These are phyloP conservation scores for Paraglomus occultum DNA, from an alignment of 192 early-diverging fungal genomes.

Conservation along the genomic window DNA sequence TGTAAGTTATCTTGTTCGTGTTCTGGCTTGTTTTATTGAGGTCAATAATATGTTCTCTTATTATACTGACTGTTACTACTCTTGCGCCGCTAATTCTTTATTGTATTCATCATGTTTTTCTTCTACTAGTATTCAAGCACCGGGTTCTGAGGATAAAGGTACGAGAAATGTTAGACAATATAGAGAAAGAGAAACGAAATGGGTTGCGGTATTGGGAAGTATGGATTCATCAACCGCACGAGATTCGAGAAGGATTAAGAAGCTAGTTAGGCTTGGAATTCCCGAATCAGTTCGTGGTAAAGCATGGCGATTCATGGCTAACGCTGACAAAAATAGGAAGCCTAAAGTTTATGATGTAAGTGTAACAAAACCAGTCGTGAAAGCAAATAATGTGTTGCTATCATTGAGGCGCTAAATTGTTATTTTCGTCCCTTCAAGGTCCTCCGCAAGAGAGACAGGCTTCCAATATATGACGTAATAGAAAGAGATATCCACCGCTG, in stretches of 20 bases:
- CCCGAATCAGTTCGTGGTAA: conserved; percentile 67
- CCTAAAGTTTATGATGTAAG: conserved; percentile 47
- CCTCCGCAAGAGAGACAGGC: conserved; percentile 34
- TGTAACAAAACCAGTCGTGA: too few species aligned
- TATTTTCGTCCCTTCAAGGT: conserved; percentile 32
- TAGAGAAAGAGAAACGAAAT: conserved; percentile 45
- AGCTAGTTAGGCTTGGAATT: conserved; percentile 64
- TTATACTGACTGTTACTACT: neutral
- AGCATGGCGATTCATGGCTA: conserved; percentile 68
- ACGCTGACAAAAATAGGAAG: conserved; percentile 49
- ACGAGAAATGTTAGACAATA: conserved; percentile 36
- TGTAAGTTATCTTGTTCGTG: conserved; percentile 5
- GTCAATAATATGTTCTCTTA: neutral
- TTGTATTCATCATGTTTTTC: neutral
- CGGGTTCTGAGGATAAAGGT: conserved; percentile 4
- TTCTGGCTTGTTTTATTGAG: neutral
- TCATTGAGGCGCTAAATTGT: neutral
- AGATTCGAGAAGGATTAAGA: conserved; percentile 57
- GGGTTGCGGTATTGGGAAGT: conserved; percentile 39
- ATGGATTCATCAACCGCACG: conserved; percentile 34
- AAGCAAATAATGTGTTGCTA: too few species aligned
- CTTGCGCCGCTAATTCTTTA: neutral
- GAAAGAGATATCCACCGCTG: conserved; percentile 86
- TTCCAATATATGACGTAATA: conserved; percentile 84
- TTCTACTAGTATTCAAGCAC: conserved; percentile 3